Evolutionary conservation across 148 eudicot species (phyloP), one percentile per base, ranked within the genome.

Genomic region (Fagopyrum tataricum): DNA sequence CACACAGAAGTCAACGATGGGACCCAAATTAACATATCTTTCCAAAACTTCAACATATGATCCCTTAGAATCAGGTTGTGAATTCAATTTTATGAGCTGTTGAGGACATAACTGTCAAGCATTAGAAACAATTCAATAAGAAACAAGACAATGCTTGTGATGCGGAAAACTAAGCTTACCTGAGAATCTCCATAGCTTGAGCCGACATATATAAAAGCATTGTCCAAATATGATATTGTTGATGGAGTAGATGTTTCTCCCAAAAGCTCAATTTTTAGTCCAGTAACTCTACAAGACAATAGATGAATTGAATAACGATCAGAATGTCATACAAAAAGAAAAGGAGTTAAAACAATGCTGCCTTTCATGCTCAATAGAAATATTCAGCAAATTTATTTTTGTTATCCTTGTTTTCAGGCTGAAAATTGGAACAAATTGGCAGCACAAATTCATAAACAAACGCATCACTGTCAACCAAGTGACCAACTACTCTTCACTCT

Each of bases 111-210:
- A 43, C 7, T 39, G 52, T 42, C 52, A 70, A 70, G 72, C 52
- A 44, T 43, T 42, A 70, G 52, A 70, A 68, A 68, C 48, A 44
- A 43, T 67, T 67, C 39, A 18, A 70, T 44, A 43, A 44, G 1
- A 24, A 67, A 62, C 23, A 53, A 9, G 21, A 21, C 13, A 56
- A 6, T 56, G 37, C 26, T 24, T 31, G 41, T 10, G 41, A 61
- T 0, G n/a, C 41, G 17, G 12, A 61, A 31, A 31, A 31, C 5
- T 26, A 31, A 31, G 14, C 80, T 79, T 62, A 91, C 98, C 98
- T 95, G 97, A 73, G 98, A 95, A 81, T 95, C 98, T 80, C 98
- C 98, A 79, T 85, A 95, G 82, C 98, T 95, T 67, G 98, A 95
- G 49, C 98, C 98, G 51, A 95, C 76, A 79, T 78, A 95, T 53